These are phyloP conservation scores for Ceratocystis ficicola DNA, from an alignment of 2,329 filamentous ascomycete genomes.

Conservation along the genomic window DNA sequence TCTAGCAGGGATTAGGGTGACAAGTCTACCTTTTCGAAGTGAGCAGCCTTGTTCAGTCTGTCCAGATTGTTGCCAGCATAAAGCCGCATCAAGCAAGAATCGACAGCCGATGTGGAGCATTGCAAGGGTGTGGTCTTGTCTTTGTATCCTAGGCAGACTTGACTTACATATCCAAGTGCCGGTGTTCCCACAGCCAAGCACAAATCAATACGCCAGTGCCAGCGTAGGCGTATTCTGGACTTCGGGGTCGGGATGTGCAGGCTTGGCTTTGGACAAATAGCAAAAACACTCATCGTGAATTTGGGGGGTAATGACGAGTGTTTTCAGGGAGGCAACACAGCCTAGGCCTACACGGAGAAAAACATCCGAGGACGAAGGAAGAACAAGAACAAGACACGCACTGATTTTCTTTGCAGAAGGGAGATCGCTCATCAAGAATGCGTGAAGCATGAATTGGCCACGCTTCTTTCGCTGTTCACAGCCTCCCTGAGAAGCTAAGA, in stretches of 20 bases:
- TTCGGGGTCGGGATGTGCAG: not conserved
- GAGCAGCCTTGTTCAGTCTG: conserved; percentile 1
- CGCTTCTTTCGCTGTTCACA: not conserved
- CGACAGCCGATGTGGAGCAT: not conserved
- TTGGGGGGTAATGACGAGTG: not conserved
- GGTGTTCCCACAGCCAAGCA: not conserved
- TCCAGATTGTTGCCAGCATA: not conserved
- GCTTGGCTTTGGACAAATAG: not conserved
- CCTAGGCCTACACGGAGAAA: not conserved
- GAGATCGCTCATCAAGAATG: not conserved
- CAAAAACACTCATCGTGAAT: not conserved
- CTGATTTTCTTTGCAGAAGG: not conserved
- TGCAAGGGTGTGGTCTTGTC: conserved; percentile 1
- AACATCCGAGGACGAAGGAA: not conserved
- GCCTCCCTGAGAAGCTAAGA: not conserved
- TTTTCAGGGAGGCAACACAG: not conserved
- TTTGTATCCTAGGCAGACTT: conserved; percentile 6
- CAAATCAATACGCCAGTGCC: not conserved
- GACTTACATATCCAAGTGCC: conserved; percentile 3
- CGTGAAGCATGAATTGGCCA: not conserved
- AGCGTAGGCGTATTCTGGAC: too few relatives aligned
- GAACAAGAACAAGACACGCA: not conserved
- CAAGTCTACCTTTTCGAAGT: not conserved
- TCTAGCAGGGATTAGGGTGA: not conserved
- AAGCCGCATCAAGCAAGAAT: conserved; percentile 11